Evolutionary conservation across 2,329 filamentous ascomycete genomes (phyloP), one percentile per base, ranked within the genome.

Genomic region (Cephalotrichum gorgonifer): DNA sequence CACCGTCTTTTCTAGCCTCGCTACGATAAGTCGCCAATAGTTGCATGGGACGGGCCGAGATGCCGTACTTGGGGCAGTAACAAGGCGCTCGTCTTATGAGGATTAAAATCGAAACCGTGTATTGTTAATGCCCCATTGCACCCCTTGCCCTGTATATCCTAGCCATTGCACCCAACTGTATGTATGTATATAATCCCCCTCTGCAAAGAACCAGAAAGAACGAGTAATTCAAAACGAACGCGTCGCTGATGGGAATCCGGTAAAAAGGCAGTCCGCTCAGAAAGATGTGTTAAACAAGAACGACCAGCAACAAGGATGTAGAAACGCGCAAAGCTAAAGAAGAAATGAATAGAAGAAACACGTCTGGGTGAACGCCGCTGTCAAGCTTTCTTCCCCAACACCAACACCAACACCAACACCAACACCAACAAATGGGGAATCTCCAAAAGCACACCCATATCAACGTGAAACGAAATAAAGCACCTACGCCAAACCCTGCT

Each of bases 401-500:
- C 4, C 30, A 33, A 33, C 12, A 33, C n/a, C n/a, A 33, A 33
- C 5, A 14, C 12, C 30, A 33, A 33, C 30, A 14, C 30, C 8
- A 11, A 22, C 17, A 17, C 7, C 35, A 17, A 9, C 14, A 38
- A 20, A 22, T 8, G 22, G 15, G 20, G 6, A 39, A 9, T 9
- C 35, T 9, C 17, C 35, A 20, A 22, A 22, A 3, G 17, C 2
- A 20, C n/a, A 39, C 35, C 30, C 35, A 14, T 25, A 15, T 14
- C n/a, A 28, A 15, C 11, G 15, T n/a, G n/a, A n/a, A n/a, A n/a
- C n/a, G n/a, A n/a, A n/a, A 39, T 27, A 20, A 38, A 26, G n/a
- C n/a, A n/a, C n/a, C 39, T 49, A 49, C 23, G 42, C 25, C 30
- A 44, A 9, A n/a, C 43, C 42, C 30, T 50, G 48, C 31, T 49